Base-by-base conservation (phyloP, 768 basidiomycete genomes). In the Hygrophoropsis aurantiaca region DNA sequence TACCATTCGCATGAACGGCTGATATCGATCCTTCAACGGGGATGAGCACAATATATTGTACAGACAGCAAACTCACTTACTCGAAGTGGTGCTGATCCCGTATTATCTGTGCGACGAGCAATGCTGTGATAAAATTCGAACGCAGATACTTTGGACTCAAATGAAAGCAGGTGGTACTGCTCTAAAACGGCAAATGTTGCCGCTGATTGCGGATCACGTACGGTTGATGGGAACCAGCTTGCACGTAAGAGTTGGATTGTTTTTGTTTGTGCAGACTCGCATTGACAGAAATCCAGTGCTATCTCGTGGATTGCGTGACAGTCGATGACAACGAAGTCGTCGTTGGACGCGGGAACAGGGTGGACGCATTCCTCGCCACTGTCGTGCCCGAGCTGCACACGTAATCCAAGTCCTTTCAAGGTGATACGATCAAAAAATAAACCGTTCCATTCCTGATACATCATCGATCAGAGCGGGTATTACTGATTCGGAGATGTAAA, bases 111-210 rank as follows among this genome's bases (percentile, higher is more conserved):
- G 16, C 43, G 32, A 15, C 52, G 42, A 1, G 49, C 53, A 33
- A 60, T 32, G 2, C 42, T 20, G 5, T 55, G 15, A 43, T 58
- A 64, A 41, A 54, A 60, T n/a, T 64, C 58, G 16, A 38, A 55
- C 24, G 42, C 46, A n/a, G 53, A 48, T 4, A 50, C 35, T 46
- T 69, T 66, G 0, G 56, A 62, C 34, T 55, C 57, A 35, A 65
- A 66, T 9, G 58, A 57, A 18, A 44, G 18, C 3, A 42, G 41
- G 2, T 51, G 46, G 16, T 54, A 58, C 6, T 40, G 32, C 10
- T 50, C 37, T 11, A 59, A 47, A 3, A 26, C n/a, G 6, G 19
- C 15, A 34, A 68, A 58, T 8, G 64, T 62, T 10, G 66, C 62
- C 3, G 57, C 58, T 2, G 64, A 60, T 30, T 57, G 56, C 0